Conservation (phyloP, 2,329 filamentous ascomycete genomes). For the Cladophialophora exuberans region DNA sequence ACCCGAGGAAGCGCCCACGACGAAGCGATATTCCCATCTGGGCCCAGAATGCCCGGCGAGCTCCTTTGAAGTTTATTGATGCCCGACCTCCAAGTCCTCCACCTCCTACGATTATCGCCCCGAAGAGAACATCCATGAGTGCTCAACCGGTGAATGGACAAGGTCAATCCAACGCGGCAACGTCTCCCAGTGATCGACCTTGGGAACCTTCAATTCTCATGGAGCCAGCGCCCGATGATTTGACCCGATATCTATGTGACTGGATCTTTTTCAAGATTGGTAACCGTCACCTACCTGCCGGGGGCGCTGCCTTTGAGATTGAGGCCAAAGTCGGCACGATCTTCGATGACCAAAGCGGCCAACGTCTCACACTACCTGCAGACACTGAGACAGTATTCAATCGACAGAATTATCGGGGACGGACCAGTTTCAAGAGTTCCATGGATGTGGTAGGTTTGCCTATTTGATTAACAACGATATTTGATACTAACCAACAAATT, state of each 20-base stretch:
- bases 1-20: slow-evolving; percentile 53
- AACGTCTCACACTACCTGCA: slow-evolving; percentile 69
- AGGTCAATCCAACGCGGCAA: slow-evolving; percentile 23
- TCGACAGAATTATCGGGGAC: slow-evolving; percentile 54
- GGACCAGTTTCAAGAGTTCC: slow-evolving; percentile 75
- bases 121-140: slow-evolving; percentile 30
- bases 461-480: slow-evolving; percentile 1
- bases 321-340: slow-evolving; percentile 91
- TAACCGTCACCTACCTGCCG: slow-evolving; percentile 52
- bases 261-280: slow-evolving; percentile 74
- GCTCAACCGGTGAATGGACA: slow-evolving; percentile 38
- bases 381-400: slow-evolving; percentile 71
- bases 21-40: slow-evolving; percentile 59
- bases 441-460: slow-evolving; percentile 76
- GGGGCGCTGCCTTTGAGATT: slow-evolving; percentile 80
- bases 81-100: slow-evolving; percentile 1
- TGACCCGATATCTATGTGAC: slow-evolving; percentile 76
- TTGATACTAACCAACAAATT: slow-evolving; percentile 25
- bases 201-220: slow-evolving; percentile 68
- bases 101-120: slow-evolving; percentile 6
- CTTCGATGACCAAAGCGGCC: slow-evolving; percentile 66
- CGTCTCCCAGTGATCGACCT: slow-evolving; percentile 33
- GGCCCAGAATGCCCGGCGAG: slow-evolving; percentile 48
- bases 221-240: slow-evolving; percentile 70
- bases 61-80: slow-evolving; percentile 25